Evolutionary conservation across 192 early-diverging fungal species (phyloP).

Genomic region (Umbelopsis vinacea): DNA sequence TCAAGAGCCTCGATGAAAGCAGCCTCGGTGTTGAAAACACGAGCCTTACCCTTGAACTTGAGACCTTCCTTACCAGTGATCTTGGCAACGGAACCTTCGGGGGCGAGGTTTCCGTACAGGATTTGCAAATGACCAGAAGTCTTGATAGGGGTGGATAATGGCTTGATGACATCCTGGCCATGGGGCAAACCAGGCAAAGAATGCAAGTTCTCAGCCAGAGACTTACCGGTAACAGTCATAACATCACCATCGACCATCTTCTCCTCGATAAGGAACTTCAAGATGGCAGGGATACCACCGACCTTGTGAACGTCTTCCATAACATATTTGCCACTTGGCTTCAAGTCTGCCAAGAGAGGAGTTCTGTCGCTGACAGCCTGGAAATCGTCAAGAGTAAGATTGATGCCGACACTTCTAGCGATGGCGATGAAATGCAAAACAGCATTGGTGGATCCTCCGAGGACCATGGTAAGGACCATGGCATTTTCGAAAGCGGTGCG

Average conservation of each 20-base stretch:
- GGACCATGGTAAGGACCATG: conserved; percentile 89
- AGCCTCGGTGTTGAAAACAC: conserved; percentile 92
- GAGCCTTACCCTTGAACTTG: conserved; percentile 83
- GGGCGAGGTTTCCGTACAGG: conserved; percentile 92
- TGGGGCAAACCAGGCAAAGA: conserved; percentile 73
- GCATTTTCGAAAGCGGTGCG: conserved; percentile 95
- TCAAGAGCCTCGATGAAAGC: conserved; percentile 92
- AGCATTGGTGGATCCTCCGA: conserved; percentile 97
- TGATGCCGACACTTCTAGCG: conserved; percentile 81
- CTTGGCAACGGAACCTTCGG: conserved; percentile 96
- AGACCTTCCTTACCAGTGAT: conserved; percentile 99
- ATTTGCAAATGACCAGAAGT: conserved; percentile 93
- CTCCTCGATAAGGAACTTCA: conserved; percentile 91
- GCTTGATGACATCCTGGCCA: conserved; percentile 88
- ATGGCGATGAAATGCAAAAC: conserved; percentile 93
- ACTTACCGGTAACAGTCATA: conserved; percentile 98
- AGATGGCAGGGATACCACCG: conserved; percentile 93
- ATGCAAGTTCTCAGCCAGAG: conserved; percentile 90
- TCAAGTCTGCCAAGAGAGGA: conserved; percentile 97
- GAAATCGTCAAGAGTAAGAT: conserved; percentile 93
- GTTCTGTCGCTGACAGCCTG: conserved; percentile 87
- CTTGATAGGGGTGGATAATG: conserved; percentile 90
- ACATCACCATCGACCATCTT: conserved; percentile 85
- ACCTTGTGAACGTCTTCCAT: conserved; percentile 95
- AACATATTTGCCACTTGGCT: conserved; percentile 97